Evolutionary conservation across 2,329 filamentous ascomycete genomes (phyloP), one percentile per base, ranked within the genome.

Genomic region (Mycosphaerelloides madeirae): DNA sequence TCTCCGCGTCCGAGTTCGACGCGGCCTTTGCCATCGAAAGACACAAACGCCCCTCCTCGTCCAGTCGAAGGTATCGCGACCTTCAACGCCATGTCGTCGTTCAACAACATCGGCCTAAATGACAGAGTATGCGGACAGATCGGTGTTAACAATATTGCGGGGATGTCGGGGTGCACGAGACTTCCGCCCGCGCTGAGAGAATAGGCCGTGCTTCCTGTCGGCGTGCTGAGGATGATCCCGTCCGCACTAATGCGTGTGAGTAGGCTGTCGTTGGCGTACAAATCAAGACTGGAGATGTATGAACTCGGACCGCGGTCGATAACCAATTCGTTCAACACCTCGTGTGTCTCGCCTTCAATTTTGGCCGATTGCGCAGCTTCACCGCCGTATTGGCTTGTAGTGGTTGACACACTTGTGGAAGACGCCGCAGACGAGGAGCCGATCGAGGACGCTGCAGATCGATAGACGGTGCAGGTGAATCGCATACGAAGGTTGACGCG

Each of bases 91-190:
- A 96, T 87, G 44, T 87, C 93, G 70, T 98, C 93, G 38, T 89
- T 95, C 38, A 98, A 80, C 6, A 98, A 86, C 93, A 98, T 97
- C 28, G 93, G 93, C 8, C 93, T 82, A 79, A 98, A 98, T 12
- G 88, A 95, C 13, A 98, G 77, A 0, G 91, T 97, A 64, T 98
- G 93, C 7, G 93, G 93, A 68, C 93, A 98, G 67, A 98, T 97
- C 15, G 93, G 93, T 0, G 93, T 98, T 43, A 98, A 80, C 32
- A 97, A 82, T 58, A 98, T 96, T 57, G 90, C 93, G 12, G 93
- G 93, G 49, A 98, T 95, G 63, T 95, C 91, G 0, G 93, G 93
- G 65, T 97, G 91, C 46, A 97, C 91, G 35, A 98, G 83, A 16
- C 89, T 94, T 57, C 93, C 93, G 49, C 93, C 93, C 13, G 93